Conservation (phyloP, 176 grass and related monocot genomes). For the Otatea glauca region DNA sequence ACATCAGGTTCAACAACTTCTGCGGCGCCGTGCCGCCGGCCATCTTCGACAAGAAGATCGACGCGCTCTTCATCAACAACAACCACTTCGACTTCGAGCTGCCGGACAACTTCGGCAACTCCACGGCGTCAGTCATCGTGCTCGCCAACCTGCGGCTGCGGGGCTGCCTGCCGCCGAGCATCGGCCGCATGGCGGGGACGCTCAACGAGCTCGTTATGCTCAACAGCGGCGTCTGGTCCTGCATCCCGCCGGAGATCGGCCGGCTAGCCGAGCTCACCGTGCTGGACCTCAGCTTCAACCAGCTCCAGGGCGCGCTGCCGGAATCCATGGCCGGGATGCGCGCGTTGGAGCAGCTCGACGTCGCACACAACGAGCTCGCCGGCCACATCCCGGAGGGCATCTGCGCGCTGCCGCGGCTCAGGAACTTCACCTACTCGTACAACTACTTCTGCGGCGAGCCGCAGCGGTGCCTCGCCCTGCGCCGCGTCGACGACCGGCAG, state of each 20-base stretch:
- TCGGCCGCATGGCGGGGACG: slow-evolving; percentile 54
- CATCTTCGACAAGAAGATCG: slow-evolving; percentile 74
- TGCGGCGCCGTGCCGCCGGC: slow-evolving; percentile 57
- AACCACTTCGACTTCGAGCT: slow-evolving; percentile 83
- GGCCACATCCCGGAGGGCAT: slow-evolving; percentile 62
- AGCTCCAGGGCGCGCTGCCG: slow-evolving; percentile 61
- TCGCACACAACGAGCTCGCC: slow-evolving; percentile 73
- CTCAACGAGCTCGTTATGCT: slow-evolving; percentile 75
- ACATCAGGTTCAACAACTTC: slow-evolving; percentile 78
- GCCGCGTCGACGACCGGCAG: slow-evolving; percentile 58
- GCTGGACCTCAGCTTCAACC: slow-evolving; percentile 77
- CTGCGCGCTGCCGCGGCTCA: slow-evolving; percentile 68
- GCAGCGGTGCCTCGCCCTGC: slow-evolving; percentile 49
- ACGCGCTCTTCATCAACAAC: slow-evolving; percentile 88
- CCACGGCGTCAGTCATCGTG: slow-evolving; percentile 75
- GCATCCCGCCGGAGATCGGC: slow-evolving; percentile 70
- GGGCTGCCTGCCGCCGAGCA: slow-evolving; percentile 61
- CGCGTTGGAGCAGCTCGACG: slow-evolving; percentile 67
- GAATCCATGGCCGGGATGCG: slow-evolving; percentile 65
- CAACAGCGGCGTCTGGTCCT: slow-evolving; percentile 64
- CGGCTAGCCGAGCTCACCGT: slow-evolving; percentile 56
- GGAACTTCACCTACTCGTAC: slow-evolving; percentile 85
- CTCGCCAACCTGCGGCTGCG: slow-evolving; percentile 57
- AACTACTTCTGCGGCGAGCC: slow-evolving; percentile 85
- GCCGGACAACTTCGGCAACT: slow-evolving; percentile 69